Base-by-base conservation (phyloP, 2,329 filamentous ascomycete genomes). In the Acephala macrosclerotiorum region DNA sequence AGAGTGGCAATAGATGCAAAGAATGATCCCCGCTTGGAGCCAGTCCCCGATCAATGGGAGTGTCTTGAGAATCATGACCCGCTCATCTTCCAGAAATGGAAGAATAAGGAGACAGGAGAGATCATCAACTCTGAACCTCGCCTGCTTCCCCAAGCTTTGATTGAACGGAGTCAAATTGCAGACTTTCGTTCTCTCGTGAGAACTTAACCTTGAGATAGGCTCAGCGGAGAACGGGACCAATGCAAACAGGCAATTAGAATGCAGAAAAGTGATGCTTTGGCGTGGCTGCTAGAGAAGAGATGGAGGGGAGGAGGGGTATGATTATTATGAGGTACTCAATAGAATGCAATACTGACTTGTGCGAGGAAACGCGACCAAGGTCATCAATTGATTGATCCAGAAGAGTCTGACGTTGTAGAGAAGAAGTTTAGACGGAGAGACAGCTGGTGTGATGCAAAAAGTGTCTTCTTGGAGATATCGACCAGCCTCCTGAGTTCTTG, bases 401-500 rank as follows among this genome's bases (percentile, higher is more conserved):
- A 42, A 42, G 4, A 18, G 6, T n/a, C 40, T 5, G 40, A 42
- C 2, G 40, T 42, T 6, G n/a, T 42, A n/a, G 6, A 42, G 40
- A 12, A 42, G 7, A n/a, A 42, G 40, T 2, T 42, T 16, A 16
- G 40, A 42, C 2, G 16, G 40, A 42, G 40, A 42, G 16, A 6
- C 16, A 42, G 16, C 40, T 16, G 16, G 36, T 40, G 18, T 16
- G 11, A 16, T 40, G 3, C 36, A 40, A 12, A 3, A 12, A 11
- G 36, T 40, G 8, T 16, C 36, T 40, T 40, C 18, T 16, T 40
- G 16, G 16, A 2, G 40, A n/a, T 12, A 6, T 42, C 14, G 40
- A 42, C n/a, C 40, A n/a, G 16, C 40, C 40, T n/a, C 45, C 45
- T 49, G 45, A 49, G 45, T n/a, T n/a, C 14, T 49, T 49, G 45